Conservation (phyloP, 2,329 filamentous ascomycete species). For the Arthrobotrys entomopaga region DNA sequence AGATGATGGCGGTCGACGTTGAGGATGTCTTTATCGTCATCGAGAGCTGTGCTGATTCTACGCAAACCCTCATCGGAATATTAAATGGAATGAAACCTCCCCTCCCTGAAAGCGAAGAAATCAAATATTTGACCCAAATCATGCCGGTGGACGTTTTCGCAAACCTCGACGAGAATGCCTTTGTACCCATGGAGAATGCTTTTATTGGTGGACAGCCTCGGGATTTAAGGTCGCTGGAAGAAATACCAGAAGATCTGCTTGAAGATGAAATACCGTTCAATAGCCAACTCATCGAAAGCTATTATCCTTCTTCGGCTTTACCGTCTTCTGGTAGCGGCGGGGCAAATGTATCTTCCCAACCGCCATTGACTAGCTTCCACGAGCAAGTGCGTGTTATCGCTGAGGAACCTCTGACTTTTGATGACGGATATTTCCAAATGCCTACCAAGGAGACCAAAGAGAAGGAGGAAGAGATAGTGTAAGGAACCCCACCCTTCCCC, state of each 20-base stretch:
- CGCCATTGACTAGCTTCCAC: slow-evolving; percentile 66
- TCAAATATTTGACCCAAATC: slow-evolving; percentile 86
- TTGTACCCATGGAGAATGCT: slow-evolving; percentile 63
- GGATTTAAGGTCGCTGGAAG: slow-evolving; percentile 64
- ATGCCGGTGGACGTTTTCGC: slow-evolving; percentile 89
- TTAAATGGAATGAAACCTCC: slow-evolving; percentile 84
- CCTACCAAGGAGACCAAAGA: slow-evolving; percentile 11
- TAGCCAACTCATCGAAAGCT: slow-evolving; percentile 68
- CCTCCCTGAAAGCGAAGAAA: slow-evolving; percentile 79
- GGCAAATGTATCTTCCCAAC: slow-evolving; percentile 56
- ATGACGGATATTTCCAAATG: slow-evolving; percentile 65
- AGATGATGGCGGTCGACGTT: slow-evolving; percentile 80
- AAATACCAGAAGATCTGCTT: slow-evolving; percentile 62
- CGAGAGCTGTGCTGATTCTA: slow-evolving; percentile 96
- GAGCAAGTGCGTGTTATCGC: slow-evolving; percentile 69
- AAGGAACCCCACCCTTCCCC: neutral
- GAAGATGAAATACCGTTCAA: slow-evolving; percentile 62
- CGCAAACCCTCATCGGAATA: slow-evolving; percentile 84
- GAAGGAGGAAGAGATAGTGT: slow-evolving; percentile 30
- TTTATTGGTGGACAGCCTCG: slow-evolving; percentile 58
- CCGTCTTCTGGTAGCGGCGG: slow-evolving; percentile 59
- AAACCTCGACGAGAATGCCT: slow-evolving; percentile 88
- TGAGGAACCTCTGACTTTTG: slow-evolving; percentile 74
- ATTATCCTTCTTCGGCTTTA: slow-evolving; percentile 64
- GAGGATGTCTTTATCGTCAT: slow-evolving; percentile 86